Evolutionary conservation across 306 rosid genomes (phyloP), one percentile per base, ranked within the genome.

Genomic region (Malus asiatica): DNA sequence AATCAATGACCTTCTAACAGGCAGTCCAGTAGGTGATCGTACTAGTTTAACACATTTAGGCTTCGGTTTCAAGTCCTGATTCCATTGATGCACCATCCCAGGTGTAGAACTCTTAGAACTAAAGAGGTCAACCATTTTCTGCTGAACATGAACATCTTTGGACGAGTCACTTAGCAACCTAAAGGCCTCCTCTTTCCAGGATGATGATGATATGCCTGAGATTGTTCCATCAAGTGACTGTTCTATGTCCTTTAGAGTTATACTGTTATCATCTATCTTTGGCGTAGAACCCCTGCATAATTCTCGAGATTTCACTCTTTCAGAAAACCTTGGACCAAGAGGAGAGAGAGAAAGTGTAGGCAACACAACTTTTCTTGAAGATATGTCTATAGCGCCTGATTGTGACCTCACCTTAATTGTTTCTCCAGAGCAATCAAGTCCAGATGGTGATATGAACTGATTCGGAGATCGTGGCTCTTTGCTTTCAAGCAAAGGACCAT

Each of bases 261-360:
- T 73, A 72, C 53, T 61, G 64, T 76, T 77, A 80, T 69, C 91
- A 71, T 84, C 83, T 69, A 75, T 63, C 79, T 74, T 66, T 35
- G 71, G 30, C 51, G 32, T 71, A 78, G 38, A 64, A 70, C 76
- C 83, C 55, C 62, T 71, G 77, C 60, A 66, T 55, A 51, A 53
- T 66, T 60, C 82, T 63, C 65, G 78, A 33, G 74, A 68, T 18
- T 84, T 83, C 69, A 55, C 74, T 82, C 78, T 82, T 86, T 77
- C 79, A 73, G 81, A 70, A 46, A 70, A 73, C 58, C 81, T 84
- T 72, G 85, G 92, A 71, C 96, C 91, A 64, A 90, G 86, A 57
- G 98, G 96, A 77, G 96, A 93, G 73, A 89, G 74, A 58, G 93
- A 89, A 70, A 80, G 78, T 30, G 89, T 77, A 30, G 89, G 86